A percentile compares a stretch with the other conserved stretches of the same genome.
phyloP scores from a whole-genome alignment of 2,329 filamentous ascomycete species.

The Emmonsia crescens region DNA sequence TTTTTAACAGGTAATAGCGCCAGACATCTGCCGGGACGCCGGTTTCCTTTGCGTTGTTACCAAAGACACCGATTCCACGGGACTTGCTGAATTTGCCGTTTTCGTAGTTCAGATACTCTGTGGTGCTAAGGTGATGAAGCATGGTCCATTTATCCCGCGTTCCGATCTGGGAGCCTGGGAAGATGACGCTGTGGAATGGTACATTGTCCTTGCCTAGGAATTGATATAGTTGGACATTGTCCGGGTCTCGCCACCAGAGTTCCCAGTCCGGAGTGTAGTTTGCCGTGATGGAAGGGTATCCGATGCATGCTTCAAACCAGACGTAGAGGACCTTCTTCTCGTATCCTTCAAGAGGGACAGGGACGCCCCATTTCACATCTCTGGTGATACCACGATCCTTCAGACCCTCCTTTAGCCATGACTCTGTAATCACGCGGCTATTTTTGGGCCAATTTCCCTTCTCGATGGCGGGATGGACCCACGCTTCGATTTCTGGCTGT shows the following conservation, averaged over 20 bases:
- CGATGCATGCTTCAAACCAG: slow-evolving; percentile 74
- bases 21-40: slow-evolving; percentile 68
- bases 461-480: slow-evolving; percentile 61
- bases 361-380: slow-evolving; percentile 72
- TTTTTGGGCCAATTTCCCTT: slow-evolving; percentile 49
- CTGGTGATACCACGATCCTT: slow-evolving; percentile 71
- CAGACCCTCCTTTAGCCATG: slow-evolving; percentile 56
- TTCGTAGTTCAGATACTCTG: slow-evolving; percentile 73
- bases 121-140: slow-evolving; percentile 70
- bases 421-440: slow-evolving; percentile 34
- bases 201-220: slow-evolving; percentile 83
- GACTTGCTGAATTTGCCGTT: slow-evolving; percentile 79
- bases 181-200: slow-evolving; percentile 71
- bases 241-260: slow-evolving; percentile 76
- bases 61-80: slow-evolving; percentile 71
- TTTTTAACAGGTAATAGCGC: slow-evolving; percentile 71
- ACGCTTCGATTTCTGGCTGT: slow-evolving; percentile 63
- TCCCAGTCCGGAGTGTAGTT: slow-evolving; percentile 75
- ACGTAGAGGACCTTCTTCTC: slow-evolving; percentile 71
- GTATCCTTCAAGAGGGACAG: slow-evolving; percentile 44
- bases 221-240: slow-evolving; percentile 72
- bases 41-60: slow-evolving; percentile 68
- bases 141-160: slow-evolving; percentile 72
- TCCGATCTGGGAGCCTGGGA: slow-evolving; percentile 71
- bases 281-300: slow-evolving; percentile 76